A percentile compares a stretch with the other conserved stretches of the same genome.
Conservation (phyloP, 2,329 filamentous ascomycete species). For the Aspergillus sp. region DNA sequence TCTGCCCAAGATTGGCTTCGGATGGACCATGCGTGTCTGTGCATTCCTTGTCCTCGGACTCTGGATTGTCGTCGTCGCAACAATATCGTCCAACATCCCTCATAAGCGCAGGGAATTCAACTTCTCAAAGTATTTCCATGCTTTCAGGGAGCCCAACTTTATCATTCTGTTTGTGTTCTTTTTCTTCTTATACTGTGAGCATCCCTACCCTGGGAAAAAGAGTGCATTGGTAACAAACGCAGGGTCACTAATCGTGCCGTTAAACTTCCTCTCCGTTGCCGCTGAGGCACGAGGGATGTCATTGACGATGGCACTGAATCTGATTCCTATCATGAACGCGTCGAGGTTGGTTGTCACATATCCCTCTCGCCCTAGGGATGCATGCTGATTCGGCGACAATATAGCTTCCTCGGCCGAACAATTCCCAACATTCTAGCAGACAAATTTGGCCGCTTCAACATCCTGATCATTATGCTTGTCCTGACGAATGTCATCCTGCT, state of each 20-base stretch:
- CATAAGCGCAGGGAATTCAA: slow-evolving; percentile 2
- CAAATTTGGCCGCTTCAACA: slow-evolving; percentile 19
- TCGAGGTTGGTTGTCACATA: slow-evolving; percentile 3
- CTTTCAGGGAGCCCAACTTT: slow-evolving; percentile 5
- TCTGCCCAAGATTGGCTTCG: slow-evolving; percentile 49
- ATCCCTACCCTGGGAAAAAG: background rate
- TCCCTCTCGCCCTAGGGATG: too few relatives aligned
- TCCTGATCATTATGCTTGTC: slow-evolving; percentile 12
- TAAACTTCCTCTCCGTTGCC: background rate
- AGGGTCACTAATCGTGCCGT: background rate
- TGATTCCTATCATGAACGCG: slow-evolving; percentile 21
- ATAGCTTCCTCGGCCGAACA: slow-evolving; percentile 16
- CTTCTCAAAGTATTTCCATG: background rate
- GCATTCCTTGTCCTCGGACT: slow-evolving; percentile 59
- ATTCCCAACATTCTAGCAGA: slow-evolving; percentile 15
- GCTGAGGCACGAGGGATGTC: slow-evolving; percentile 21
- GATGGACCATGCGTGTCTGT: slow-evolving; percentile 53
- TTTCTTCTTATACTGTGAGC: slow-evolving; percentile 17
- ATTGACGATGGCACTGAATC: slow-evolving; percentile 17
- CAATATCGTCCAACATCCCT: slow-evolving; percentile 44
- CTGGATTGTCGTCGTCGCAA: slow-evolving; percentile 50
- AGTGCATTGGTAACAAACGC: background rate
- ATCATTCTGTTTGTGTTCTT: background rate
- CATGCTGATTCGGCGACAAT: background rate
- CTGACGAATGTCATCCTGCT: slow-evolving; percentile 11